Conservation (phyloP, 176 grass and related monocot species). For the Bolboschoenus planiculmis region DNA sequence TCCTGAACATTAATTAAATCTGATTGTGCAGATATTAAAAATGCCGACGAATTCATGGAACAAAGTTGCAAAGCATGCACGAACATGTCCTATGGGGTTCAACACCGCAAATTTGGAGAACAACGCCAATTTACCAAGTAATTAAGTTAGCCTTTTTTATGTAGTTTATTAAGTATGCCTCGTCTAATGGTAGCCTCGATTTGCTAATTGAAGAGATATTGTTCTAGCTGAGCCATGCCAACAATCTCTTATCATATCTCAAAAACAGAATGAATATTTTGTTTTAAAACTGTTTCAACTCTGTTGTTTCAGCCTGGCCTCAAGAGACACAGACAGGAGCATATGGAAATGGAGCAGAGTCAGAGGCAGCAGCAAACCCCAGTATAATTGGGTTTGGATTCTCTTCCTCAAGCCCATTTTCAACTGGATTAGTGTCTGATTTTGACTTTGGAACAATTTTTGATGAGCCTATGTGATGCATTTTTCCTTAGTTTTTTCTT, state of each 20-base stretch:
- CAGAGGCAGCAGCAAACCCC: background rate
- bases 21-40: background rate
- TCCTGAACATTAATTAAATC: background rate
- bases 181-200: background rate
- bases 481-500: background rate
- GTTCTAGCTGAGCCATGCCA: background rate
- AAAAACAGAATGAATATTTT: background rate
- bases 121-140: background rate
- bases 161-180: background rate
- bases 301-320: background rate
- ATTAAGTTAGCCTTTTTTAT: background rate
- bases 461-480: background rate
- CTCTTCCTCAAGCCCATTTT: background rate
- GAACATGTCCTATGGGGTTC: background rate
- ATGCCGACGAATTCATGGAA: background rate
- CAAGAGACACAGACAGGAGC: background rate
- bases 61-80: conserved; percentile 5
- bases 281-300: background rate
- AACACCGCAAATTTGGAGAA: background rate
- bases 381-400: background rate
- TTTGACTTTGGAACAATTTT: background rate
- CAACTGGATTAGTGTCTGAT: too few relatives aligned
- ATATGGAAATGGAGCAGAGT: background rate
- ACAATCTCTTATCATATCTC: background rate
- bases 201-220: background rate